Evolutionary conservation across 805 yeast species (phyloP).

Genomic region (Teunomyces aglyptinius): DNA sequence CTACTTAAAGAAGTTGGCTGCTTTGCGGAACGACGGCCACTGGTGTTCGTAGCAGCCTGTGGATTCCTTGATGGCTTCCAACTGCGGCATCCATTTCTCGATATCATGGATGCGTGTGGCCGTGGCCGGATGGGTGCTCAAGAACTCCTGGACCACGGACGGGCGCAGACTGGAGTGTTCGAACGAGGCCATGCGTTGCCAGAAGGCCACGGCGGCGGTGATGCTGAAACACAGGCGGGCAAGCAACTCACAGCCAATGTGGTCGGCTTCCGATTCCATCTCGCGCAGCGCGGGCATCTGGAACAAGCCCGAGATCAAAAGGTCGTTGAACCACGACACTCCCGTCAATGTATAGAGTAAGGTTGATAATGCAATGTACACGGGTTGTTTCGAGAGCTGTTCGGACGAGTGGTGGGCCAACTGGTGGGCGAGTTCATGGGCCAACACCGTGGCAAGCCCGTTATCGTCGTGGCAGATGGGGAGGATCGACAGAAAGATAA

Average conservation of each 20-base stretch:
- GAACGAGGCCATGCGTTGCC: constrained; percentile 71
- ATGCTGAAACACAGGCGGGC: constrained; percentile 86
- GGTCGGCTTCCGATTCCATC: constrained; percentile 96
- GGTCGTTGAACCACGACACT: constrained; percentile 46
- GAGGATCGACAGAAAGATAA: constrained; percentile 76
- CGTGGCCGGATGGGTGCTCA: constrained; percentile 90
- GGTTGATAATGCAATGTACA: constrained; percentile 55
- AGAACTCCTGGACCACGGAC: constrained; percentile 49
- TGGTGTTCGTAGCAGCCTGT: constrained; percentile 37
- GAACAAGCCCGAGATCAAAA: constrained; percentile 54
- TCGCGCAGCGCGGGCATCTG: constrained; percentile 85
- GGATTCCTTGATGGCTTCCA: constrained; percentile 42
- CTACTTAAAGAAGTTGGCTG: not conserved
- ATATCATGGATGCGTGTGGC: constrained; percentile 69
- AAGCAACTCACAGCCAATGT: constrained; percentile 90
- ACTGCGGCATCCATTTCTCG: constrained; percentile 61
- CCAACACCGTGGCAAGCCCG: constrained; percentile 90
- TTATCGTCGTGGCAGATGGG: constrained; percentile 79
- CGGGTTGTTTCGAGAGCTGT: constrained; percentile 72
- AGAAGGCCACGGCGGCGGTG: constrained; percentile 65
- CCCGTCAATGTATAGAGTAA: constrained; percentile 63
- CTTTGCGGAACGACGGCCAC: constrained; percentile 17
- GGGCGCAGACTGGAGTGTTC: constrained; percentile 15
- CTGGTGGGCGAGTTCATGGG: constrained; percentile 94
- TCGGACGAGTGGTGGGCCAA: constrained; percentile 91